Evolutionary conservation across 352 stramenopile species (phyloP).

Genomic region (Phytophthora boehmeriae): DNA sequence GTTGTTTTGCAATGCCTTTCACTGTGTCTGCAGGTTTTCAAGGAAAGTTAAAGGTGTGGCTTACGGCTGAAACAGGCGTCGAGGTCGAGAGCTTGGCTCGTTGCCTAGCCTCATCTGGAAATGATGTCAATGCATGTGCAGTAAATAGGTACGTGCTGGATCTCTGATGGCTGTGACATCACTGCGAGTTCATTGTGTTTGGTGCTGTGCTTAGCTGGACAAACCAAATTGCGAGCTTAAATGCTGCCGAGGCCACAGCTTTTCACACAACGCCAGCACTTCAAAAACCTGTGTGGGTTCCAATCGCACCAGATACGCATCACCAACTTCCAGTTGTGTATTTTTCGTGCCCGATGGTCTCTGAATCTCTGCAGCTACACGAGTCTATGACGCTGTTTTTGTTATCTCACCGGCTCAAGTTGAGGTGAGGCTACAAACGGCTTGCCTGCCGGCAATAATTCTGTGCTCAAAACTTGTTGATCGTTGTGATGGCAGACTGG

Average conservation of each 20-base stretch:
- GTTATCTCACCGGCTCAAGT: slow-evolving; percentile 53
- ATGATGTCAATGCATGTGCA: slow-evolving; percentile 33
- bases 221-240: slow-evolving; percentile 30
- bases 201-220: slow-evolving; percentile 36
- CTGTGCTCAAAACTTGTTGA: not conserved
- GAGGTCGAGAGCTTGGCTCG: slow-evolving; percentile 42
- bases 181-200: not conserved
- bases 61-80: slow-evolving; percentile 57
- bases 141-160: slow-evolving; percentile 42
- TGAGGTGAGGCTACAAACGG: slow-evolving; percentile 32
- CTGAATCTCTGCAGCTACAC: slow-evolving; percentile 37
- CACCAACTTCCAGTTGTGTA: slow-evolving; percentile 43
- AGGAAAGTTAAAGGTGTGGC: slow-evolving; percentile 46
- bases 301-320: slow-evolving; percentile 27
- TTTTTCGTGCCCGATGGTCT: slow-evolving; percentile 59
- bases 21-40: slow-evolving; percentile 29
- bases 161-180: not conserved
- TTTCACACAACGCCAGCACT: slow-evolving; percentile 21
- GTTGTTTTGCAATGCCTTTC: not conserved
- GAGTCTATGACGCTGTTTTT: slow-evolving; percentile 75
- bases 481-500: slow-evolving; percentile 21
- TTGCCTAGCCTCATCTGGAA: slow-evolving; percentile 39
- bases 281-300: slow-evolving; percentile 35
- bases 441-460: not conserved
- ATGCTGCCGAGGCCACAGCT: slow-evolving; percentile 16